Conservation (phyloP, 129 eudicot genomes). For the Chrysanthemum makinoi region DNA sequence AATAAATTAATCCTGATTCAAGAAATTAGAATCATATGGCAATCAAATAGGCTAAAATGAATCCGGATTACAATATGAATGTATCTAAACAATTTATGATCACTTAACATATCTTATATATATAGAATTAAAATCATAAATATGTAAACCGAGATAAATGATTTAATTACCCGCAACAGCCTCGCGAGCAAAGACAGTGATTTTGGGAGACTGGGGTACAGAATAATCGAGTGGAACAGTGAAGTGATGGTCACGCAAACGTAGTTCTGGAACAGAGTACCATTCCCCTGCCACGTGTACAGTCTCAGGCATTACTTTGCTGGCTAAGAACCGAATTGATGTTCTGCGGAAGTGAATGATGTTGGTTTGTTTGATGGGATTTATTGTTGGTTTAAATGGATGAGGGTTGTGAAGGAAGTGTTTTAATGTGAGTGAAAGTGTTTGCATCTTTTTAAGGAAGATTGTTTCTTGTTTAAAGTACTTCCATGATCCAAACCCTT, state of each 20-base stretch:
- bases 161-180: conserved; percentile 56
- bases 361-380: not conserved
- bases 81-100: too few species aligned
- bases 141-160: not conserved
- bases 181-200: conserved; percentile 85
- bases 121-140: not conserved
- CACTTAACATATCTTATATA: too few species aligned
- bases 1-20: too few species aligned
- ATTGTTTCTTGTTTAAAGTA: not conserved
- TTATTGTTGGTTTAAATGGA: not conserved
- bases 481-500: too few species aligned
- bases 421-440: not conserved
- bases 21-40: too few species aligned
- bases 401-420: conserved; percentile 19
- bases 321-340: not conserved
- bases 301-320: not conserved
- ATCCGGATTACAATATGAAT: too few species aligned
- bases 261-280: conserved; percentile 89
- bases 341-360: conserved; percentile 16
- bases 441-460: conserved; percentile 16
- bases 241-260: conserved; percentile 84
- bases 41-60: too few species aligned
- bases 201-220: conserved; percentile 24
- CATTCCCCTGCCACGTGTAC: conserved; percentile 57
- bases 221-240: conserved; percentile 86